Base-by-base conservation (phyloP, 2,329 filamentous ascomycete species). In the Capronia coronata region DNA sequence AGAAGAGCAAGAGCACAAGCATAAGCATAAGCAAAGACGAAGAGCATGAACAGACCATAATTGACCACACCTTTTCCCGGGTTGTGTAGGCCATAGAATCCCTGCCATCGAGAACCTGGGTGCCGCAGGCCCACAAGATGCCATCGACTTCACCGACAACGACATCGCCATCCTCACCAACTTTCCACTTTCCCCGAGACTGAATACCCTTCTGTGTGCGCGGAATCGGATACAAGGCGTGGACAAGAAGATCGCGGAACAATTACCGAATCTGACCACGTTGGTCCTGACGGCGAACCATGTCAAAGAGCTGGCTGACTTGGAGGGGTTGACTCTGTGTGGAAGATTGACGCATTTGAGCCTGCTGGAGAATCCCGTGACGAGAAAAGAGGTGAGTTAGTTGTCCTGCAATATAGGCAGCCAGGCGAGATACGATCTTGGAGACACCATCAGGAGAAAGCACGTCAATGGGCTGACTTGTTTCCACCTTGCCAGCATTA, bases 81-180 rank as follows among this genome's bases (percentile, higher is more conserved):
- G 52, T 64, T 65, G 62, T 82, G 76, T 81, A 98, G 93, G 93
- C 75, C 90, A 97, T 75, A 90, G 94, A 75, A 97, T 98, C 69
- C 88, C 91, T 64, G 80, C 85, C 54, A 95, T 98, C 75, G 93
- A 98, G 77, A 98, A 98, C 71, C 73, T 98, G 73, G 93, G 93
- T 75, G 87, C 89, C 66, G 91, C 93, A 62, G 87, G 87, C 90
- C 62, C 89, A 94, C 78, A 59, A 42, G 93, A 97, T 75, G 83
- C 87, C 59, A 94, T 98, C 76, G 93, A 98, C 73, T 84, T 98
- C 64, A 97, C 93, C 69, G 93, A 98, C 76, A 98, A 98, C 70
- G 90, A 96, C 70, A 91, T 98, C 64, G 82, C 87, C 61, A 76
- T 84, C 43, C 79, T 98, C 57, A 84, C 83, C 59, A 96, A 96